Evolutionary conservation across 2,329 filamentous ascomycete genomes (phyloP).

Genomic region (Aspergillus ruber): DNA sequence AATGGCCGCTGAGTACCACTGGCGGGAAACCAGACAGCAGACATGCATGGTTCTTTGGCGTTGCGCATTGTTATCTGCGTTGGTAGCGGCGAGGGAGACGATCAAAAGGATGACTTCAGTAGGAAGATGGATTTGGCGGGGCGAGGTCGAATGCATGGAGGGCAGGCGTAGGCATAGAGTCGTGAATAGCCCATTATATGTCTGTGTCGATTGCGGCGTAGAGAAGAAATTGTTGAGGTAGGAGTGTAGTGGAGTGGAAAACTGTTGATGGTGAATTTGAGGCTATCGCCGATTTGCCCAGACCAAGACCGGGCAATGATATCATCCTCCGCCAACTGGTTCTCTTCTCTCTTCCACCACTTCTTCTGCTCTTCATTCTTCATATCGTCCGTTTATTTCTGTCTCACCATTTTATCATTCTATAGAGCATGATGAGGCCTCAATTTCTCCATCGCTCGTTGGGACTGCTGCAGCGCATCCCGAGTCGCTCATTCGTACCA

Average conservation of each 20-base stretch:
- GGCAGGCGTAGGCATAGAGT: background rate
- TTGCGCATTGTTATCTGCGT: slow-evolving; percentile 17
- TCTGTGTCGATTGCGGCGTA: slow-evolving; percentile 6
- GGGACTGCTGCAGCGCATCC: slow-evolving; percentile 20
- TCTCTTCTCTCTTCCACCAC: background rate
- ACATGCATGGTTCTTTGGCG: slow-evolving; percentile 45
- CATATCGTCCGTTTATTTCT: background rate
- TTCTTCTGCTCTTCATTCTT: background rate
- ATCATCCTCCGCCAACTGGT: slow-evolving; percentile 1
- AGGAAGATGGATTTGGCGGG: slow-evolving; percentile 39
- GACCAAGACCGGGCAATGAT: slow-evolving; percentile 1
- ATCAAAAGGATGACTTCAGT: slow-evolving; percentile 50
- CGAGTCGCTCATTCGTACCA: slow-evolving; percentile 11
- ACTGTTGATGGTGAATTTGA: background rate
- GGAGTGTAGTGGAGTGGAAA: background rate
- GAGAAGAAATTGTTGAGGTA: background rate
- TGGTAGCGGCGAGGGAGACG: slow-evolving; percentile 36
- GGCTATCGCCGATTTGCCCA: background rate
- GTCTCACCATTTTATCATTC: background rate
- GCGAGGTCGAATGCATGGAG: slow-evolving; percentile 7
- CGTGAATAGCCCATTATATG: background rate
- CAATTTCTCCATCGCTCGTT: slow-evolving; percentile 20
- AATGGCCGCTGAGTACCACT: slow-evolving; percentile 53
- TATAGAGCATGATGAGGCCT: slow-evolving; percentile 18
- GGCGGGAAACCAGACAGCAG: slow-evolving; percentile 48